Evolutionary conservation across 2,329 filamentous ascomycete species (phyloP).

Genomic region (Cytospora schulzeri): DNA sequence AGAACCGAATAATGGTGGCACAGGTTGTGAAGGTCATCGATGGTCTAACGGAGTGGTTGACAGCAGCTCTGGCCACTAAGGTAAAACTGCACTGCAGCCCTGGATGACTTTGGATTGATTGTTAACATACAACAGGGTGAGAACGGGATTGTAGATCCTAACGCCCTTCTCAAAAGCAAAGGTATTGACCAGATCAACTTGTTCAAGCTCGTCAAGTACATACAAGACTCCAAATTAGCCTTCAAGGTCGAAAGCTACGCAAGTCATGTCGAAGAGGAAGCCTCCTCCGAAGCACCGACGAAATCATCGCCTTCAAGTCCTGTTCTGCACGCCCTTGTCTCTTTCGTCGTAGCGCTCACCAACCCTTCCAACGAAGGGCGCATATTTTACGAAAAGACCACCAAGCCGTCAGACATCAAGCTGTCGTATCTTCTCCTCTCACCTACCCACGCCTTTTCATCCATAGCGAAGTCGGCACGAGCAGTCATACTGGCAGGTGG

Average conservation of each 20-base stretch:
- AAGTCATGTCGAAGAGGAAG: slow-evolving; percentile 57
- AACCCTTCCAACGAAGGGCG: slow-evolving; percentile 76
- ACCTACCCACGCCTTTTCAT: slow-evolving; percentile 86
- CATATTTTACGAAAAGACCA: slow-evolving; percentile 61
- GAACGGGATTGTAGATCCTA: slow-evolving; percentile 71
- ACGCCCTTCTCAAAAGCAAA: slow-evolving; percentile 75
- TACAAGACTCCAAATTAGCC: slow-evolving; percentile 89
- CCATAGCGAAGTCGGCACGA: slow-evolving; percentile 80
- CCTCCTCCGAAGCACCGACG: slow-evolving; percentile 45
- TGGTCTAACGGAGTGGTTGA: slow-evolving; percentile 72
- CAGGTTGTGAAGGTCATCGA: slow-evolving; percentile 84
- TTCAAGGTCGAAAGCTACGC: slow-evolving; percentile 93
- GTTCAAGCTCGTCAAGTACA: slow-evolving; percentile 82
- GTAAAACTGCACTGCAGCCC: slow-evolving; percentile 36
- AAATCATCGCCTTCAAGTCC: slow-evolving; percentile 59
- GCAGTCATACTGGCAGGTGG: slow-evolving; percentile 91
- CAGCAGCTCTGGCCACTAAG: slow-evolving; percentile 51
- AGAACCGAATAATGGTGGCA: slow-evolving; percentile 88
- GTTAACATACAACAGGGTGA: slow-evolving; percentile 38
- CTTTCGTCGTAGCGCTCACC: slow-evolving; percentile 78
- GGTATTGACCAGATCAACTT: slow-evolving; percentile 95
- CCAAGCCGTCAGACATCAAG: slow-evolving; percentile 49
- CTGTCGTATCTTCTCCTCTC: slow-evolving; percentile 89
- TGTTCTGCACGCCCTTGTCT: slow-evolving; percentile 57
- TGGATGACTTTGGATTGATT: slow-evolving; percentile 33